These are phyloP conservation scores for Hypoxylon sp. DNA, from an alignment of 2,329 filamentous ascomycete genomes.

Conservation along the genomic window DNA sequence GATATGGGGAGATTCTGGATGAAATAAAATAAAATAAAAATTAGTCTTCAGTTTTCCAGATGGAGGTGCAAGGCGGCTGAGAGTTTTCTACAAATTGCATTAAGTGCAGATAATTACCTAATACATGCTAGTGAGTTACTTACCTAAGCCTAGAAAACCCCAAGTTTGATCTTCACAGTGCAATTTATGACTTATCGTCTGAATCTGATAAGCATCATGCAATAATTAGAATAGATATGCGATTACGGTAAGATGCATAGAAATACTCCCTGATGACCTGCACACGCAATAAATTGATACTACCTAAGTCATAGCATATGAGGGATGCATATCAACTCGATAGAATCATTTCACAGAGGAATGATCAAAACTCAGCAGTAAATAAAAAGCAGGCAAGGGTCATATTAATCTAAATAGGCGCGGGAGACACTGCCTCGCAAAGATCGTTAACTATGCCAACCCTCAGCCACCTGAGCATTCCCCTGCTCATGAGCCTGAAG, in stretches of 20 bases:
- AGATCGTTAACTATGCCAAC: slow-evolving; percentile 36
- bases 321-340: not conserved
- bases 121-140: slow-evolving; percentile 21
- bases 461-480: slow-evolving; percentile 30
- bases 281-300: too few species aligned
- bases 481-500: slow-evolving; percentile 15
- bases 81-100: slow-evolving; percentile 31
- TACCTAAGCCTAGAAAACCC: slow-evolving; percentile 2
- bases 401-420: slow-evolving; percentile 37
- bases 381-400: slow-evolving; percentile 34
- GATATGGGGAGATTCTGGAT: slow-evolving; percentile 6
- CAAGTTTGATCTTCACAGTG: not conserved
- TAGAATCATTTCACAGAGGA: not conserved
- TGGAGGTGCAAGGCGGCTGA: slow-evolving; percentile 32
- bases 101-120: slow-evolving; percentile 24
- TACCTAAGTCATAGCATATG: too few species aligned
- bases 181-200: too few species aligned
- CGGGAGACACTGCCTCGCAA: slow-evolving; percentile 18
- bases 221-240: not conserved
- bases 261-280: too few species aligned
- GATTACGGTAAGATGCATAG: not conserved
- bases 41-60: slow-evolving; percentile 10
- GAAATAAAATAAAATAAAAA: slow-evolving; percentile 5
- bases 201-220: not conserved
- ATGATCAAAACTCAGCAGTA: slow-evolving; percentile 5